Percentiles rank a stretch among this genome's conserved stretches.
Evolutionary conservation across 768 basidiomycete species (phyloP).

Genomic region (Podaxis carcinomalis): DNA sequence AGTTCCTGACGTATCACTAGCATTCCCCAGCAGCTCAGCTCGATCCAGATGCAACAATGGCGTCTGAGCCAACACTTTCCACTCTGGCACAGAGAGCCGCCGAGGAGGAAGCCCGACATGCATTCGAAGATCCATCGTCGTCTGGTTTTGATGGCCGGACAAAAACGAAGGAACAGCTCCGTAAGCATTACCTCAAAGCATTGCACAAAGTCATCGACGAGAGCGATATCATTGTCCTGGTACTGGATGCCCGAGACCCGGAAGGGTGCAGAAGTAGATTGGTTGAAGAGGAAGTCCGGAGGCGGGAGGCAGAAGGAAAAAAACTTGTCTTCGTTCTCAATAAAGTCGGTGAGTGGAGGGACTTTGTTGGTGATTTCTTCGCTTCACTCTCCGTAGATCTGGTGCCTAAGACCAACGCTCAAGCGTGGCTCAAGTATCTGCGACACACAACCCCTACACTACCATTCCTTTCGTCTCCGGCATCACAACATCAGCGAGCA

Average conservation of each 20-base stretch:
- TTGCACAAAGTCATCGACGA: slow-evolving; percentile 92
- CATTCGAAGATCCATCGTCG: slow-evolving; percentile 27
- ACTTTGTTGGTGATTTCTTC: neutral
- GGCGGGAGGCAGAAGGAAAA: slow-evolving; percentile 86
- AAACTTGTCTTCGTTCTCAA: slow-evolving; percentile 92
- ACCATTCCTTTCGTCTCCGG: slow-evolving; percentile 80
- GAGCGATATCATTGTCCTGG: slow-evolving; percentile 85
- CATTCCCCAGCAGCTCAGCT: slow-evolving; percentile 22
- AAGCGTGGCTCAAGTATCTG: slow-evolving; percentile 88
- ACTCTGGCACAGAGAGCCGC: slow-evolving; percentile 52
- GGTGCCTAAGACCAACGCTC: slow-evolving; percentile 82
- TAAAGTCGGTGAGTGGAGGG: slow-evolving; percentile 74
- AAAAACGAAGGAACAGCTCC: slow-evolving; percentile 67
- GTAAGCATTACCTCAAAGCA: slow-evolving; percentile 71
- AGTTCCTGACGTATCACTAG: slow-evolving; percentile 11
- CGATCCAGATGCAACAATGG: slow-evolving; percentile 65
- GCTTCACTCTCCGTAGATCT: slow-evolving; percentile 53
- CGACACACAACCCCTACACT: slow-evolving; percentile 90
- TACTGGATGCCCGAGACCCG: slow-evolving; percentile 92
- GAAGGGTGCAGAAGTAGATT: slow-evolving; percentile 88
- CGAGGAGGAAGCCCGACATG: slow-evolving; percentile 21
- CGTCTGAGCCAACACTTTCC: slow-evolving; percentile 66
- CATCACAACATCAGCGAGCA: slow-evolving; percentile 71
- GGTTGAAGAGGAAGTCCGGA: slow-evolving; percentile 90
- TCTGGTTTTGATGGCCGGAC: slow-evolving; percentile 16